A percentile compares a stretch with the other conserved stretches of the same genome.
These are phyloP conservation scores for Takashimella koratensis DNA, from an alignment of 1,284 basidiomycete species.

Conservation along the genomic window DNA sequence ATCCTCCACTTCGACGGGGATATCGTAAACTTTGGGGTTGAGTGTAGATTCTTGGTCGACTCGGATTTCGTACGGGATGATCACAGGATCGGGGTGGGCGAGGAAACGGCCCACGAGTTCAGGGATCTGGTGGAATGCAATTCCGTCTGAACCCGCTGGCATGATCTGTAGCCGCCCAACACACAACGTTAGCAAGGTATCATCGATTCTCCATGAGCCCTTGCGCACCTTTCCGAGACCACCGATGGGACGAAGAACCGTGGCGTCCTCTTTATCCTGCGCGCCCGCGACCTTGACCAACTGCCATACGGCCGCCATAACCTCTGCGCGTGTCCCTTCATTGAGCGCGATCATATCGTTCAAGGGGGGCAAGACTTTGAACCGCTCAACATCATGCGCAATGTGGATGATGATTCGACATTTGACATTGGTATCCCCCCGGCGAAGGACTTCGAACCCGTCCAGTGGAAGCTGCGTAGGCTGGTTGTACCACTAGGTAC, in stretches of 20 bases:
- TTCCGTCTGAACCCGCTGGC: slow-evolving; percentile 57
- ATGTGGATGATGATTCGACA: slow-evolving; percentile 76
- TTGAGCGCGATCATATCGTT: slow-evolving; percentile 71
- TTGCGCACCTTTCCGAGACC: slow-evolving; percentile 54
- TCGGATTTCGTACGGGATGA: slow-evolving; percentile 64
- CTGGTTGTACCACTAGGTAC: slow-evolving; percentile 55
- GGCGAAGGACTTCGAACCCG: slow-evolving; percentile 82
- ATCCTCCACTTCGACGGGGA: slow-evolving; percentile 88
- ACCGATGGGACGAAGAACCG: slow-evolving; percentile 71
- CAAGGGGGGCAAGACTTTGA: slow-evolving; percentile 75
- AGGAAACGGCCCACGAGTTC: slow-evolving; percentile 81
- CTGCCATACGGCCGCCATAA: slow-evolving; percentile 84
- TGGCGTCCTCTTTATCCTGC: slow-evolving; percentile 84
- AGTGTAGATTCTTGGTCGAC: slow-evolving; percentile 46
- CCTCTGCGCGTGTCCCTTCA: slow-evolving; percentile 78
- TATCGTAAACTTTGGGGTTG: slow-evolving; percentile 68
- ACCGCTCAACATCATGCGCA: slow-evolving; percentile 82
- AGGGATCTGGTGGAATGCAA: slow-evolving; percentile 76
- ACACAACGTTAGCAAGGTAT: not conserved
- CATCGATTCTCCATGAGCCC: slow-evolving; percentile 25
- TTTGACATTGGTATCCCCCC: slow-evolving; percentile 72
- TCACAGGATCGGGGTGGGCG: slow-evolving; percentile 71
- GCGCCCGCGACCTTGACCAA: slow-evolving; percentile 84
- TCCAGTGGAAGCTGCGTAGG: slow-evolving; percentile 66
- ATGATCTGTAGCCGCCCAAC: slow-evolving; percentile 54